Percentiles rank a stretch among this genome's conserved stretches.
Conservation (phyloP, 2,329 filamentous ascomycete genomes). For the Pseudocercospora ulei region DNA sequence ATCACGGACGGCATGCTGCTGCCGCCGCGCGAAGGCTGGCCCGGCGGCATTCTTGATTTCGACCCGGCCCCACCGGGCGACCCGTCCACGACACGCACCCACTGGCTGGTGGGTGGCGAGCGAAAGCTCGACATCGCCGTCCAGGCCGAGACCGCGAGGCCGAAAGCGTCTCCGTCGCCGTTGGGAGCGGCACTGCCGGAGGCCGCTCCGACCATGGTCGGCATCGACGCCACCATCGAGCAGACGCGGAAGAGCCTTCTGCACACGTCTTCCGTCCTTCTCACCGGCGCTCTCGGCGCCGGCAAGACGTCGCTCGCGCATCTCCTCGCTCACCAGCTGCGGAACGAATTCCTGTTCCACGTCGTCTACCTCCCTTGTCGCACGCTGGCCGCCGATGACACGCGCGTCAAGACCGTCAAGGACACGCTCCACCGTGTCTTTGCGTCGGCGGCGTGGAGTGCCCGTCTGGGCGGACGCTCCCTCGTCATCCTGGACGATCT, state of each 20-base stretch:
- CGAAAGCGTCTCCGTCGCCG: conserved; percentile 45
- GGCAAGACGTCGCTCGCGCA: conserved; percentile 79
- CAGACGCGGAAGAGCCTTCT: conserved; percentile 66
- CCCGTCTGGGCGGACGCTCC: conserved; percentile 70
- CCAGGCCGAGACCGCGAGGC: conserved; percentile 61
- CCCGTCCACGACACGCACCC: conserved; percentile 40
- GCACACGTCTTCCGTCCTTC: conserved; percentile 76
- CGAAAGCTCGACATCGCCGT: conserved; percentile 64
- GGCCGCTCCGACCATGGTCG: conserved; percentile 58
- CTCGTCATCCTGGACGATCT: conserved; percentile 86
- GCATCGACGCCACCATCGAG: conserved; percentile 66
- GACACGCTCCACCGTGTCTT: conserved; percentile 77
- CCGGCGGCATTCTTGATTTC: conserved; percentile 74
- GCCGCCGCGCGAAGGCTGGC: conserved; percentile 58
- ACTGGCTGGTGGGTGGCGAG: conserved; percentile 72
- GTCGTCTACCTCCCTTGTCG: conserved; percentile 78
- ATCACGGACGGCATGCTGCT: conserved; percentile 82
- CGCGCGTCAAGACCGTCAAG: conserved; percentile 77
- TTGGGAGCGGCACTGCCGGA: conserved; percentile 48
- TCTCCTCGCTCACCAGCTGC: conserved; percentile 62
- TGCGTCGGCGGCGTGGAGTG: conserved; percentile 82
- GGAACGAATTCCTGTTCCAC: conserved; percentile 65
- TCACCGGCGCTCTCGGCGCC: conserved; percentile 80
- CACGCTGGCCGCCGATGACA: conserved; percentile 83
- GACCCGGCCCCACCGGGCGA: conserved; percentile 49